Conservation (phyloP, 148 eudicot species). For the Beta vulgaris region DNA sequence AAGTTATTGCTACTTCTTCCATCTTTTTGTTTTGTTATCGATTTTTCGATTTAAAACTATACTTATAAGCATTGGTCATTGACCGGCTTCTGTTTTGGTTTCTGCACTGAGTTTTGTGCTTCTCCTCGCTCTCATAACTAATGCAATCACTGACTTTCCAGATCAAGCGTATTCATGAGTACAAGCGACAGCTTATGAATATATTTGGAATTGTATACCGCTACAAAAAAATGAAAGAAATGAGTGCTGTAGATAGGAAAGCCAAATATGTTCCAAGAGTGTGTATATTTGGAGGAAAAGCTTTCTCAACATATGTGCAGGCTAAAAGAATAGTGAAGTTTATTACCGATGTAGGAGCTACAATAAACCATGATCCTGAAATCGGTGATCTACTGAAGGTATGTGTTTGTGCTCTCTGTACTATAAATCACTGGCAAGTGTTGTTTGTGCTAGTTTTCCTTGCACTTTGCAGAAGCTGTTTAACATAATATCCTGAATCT, state of each 20-base stretch:
- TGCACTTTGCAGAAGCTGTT: neutral
- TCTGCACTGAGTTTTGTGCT: neutral
- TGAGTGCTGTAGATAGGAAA: conserved; percentile 2
- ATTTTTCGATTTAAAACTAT: too few relatives aligned
- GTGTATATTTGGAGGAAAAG: conserved; percentile 7
- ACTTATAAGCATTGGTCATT: too few relatives aligned
- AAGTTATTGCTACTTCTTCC: too few relatives aligned
- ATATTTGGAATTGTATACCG: conserved; percentile 8
- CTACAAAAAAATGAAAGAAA: conserved; percentile 6
- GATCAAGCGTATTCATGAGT: conserved; percentile 8
- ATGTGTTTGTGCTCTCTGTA: neutral
- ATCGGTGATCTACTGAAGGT: conserved; percentile 6
- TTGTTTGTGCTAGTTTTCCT: neutral
- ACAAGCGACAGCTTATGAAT: neutral
- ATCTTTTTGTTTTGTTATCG: too few relatives aligned
- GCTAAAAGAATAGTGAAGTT: conserved; percentile 9
- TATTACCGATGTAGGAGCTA: neutral
- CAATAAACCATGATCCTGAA: conserved; percentile 3
- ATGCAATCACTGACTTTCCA: neutral
- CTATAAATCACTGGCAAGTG: neutral
- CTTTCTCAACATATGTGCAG: neutral
- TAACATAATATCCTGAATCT: neutral
- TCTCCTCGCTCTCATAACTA: too few relatives aligned
- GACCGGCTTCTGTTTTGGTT: too few relatives aligned
- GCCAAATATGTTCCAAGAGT: neutral